A percentile compares a stretch with the other conserved stretches of the same genome.
Conservation (phyloP, 2,329 filamentous ascomycete genomes). For the Neoascochyta sp. region DNA sequence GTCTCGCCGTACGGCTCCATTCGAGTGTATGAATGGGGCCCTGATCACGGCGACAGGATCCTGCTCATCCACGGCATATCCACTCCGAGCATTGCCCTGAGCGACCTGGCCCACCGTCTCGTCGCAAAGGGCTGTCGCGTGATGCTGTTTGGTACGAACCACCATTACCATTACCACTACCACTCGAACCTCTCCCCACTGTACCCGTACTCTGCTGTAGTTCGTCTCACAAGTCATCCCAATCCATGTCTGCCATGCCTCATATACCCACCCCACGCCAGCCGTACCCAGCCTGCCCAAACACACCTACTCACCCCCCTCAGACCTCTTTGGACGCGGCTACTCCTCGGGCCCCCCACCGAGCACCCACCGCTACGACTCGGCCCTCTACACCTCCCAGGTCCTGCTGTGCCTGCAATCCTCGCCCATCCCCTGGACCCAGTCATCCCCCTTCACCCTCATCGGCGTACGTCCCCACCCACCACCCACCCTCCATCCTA, state of each 20-base stretch:
- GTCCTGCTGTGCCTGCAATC: constrained; percentile 68
- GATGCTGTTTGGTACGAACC: constrained; percentile 66
- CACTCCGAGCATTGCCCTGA: constrained; percentile 69
- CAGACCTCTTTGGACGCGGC: constrained; percentile 71
- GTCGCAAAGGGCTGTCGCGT: constrained; percentile 67
- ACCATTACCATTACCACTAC: no score
- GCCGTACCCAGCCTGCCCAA: no score
- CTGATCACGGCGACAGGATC: constrained; percentile 65
- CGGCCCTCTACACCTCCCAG: constrained; percentile 69
- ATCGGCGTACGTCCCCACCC: no score
- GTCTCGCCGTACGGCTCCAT: constrained; percentile 66
- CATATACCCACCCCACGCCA: no score
- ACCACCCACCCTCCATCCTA: no score
- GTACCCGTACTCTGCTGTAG: no score
- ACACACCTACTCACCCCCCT: constrained; percentile 5
- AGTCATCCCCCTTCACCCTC: constrained; percentile 65
- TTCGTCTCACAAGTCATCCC: no score
- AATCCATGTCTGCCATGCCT: no score
- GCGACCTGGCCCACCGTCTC: constrained; percentile 62
- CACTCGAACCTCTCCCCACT: no score
- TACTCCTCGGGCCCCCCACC: constrained; percentile 66
- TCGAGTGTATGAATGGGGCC: constrained; percentile 77
- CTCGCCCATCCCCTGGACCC: constrained; percentile 53
- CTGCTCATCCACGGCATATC: constrained; percentile 78
- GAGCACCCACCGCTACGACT: constrained; percentile 63